These are phyloP conservation scores for Globisporangium recalcitrans DNA, from an alignment of 352 stramenopile genomes.

Conservation along the genomic window DNA sequence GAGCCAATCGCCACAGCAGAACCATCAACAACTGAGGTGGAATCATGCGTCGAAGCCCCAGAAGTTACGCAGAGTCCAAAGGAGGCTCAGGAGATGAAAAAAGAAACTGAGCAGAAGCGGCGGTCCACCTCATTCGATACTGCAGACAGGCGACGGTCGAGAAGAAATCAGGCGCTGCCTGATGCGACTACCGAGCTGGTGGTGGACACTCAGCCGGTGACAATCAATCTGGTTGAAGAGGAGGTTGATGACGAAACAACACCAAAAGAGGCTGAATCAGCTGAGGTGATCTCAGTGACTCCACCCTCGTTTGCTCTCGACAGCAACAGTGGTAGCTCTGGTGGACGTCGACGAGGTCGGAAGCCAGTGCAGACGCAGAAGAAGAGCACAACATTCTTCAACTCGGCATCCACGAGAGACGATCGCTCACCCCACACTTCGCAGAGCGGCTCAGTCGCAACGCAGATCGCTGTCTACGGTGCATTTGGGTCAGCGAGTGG, in stretches of 20 bases:
- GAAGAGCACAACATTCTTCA: background rate
- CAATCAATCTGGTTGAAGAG: constrained; percentile 9
- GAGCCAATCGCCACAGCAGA: background rate
- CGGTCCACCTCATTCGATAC: constrained; percentile 8
- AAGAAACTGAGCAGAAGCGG: constrained; percentile 3
- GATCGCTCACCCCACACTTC: constrained; percentile 5
- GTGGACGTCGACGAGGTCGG: constrained; percentile 12
- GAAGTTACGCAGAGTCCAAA: background rate
- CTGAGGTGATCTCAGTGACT: background rate
- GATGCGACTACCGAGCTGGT: background rate
- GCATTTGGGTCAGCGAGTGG: constrained; percentile 13
- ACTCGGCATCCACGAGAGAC: background rate
- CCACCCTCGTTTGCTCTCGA: background rate
- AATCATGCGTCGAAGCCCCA: constrained; percentile 1
- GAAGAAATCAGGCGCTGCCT: background rate
- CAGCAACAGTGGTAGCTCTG: background rate
- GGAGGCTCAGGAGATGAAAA: constrained; percentile 9
- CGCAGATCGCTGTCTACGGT: constrained; percentile 15
- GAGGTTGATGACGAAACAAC: background rate
- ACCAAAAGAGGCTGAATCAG: background rate
- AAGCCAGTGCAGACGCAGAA: constrained; percentile 14
- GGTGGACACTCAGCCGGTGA: background rate
- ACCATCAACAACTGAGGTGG: background rate
- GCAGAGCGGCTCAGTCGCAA: background rate
- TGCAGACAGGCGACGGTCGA: background rate